Base-by-base conservation (phyloP, 2,329 filamentous ascomycete genomes). In the Cylindrodendrum hubeiense region DNA sequence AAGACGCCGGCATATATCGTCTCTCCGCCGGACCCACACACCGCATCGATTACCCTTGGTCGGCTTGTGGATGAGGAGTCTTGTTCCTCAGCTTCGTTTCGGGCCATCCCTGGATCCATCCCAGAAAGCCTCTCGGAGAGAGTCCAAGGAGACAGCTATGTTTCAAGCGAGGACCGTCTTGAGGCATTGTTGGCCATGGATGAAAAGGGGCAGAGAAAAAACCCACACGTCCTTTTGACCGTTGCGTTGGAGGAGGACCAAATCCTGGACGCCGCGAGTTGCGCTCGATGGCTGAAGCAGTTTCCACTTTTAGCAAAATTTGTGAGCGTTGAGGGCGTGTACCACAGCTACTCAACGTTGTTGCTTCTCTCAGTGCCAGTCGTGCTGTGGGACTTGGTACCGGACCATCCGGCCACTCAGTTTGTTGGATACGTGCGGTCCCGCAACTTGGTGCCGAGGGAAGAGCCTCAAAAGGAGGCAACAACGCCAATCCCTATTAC, bases 361-460 rank as follows among this genome's bases (percentile, higher is more conserved):
- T 28, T 74, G 8, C 59, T 74, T 22, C 53, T 74, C 37, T 74
- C 72, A 13, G 69, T 74, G 2, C 72, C 72, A n/a, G 72, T 74
- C 8, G 68, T 74, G 15, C 39, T 74, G 43, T 74, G 72, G 71
- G 60, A 74, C 60, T 50, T 74, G 26, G 41, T 74, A 22, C 66
- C 71, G 41, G 72, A 74, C 22, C 71, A 73, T 50, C 68, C 66
- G 12, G 72, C 72, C n/a, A 70, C 69, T 30, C 72, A 74, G 50
- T 74, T 74, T 67, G 71, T 74, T 44, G 72, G 72, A 46, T 74
- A 74, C 39, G 66, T 74, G 34, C 74, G 67, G 60, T 72, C 72
- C 41, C 59, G 68, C 44, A 74, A 74, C 60, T 61, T 74, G 13
- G 46, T 64, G 53, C 65, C 60, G 19, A 66, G 43, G 52, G 63